phyloP scores from a whole-genome alignment of 2,329 filamentous ascomycete species.

The Cylindrodendrum hubeiense region DNA sequence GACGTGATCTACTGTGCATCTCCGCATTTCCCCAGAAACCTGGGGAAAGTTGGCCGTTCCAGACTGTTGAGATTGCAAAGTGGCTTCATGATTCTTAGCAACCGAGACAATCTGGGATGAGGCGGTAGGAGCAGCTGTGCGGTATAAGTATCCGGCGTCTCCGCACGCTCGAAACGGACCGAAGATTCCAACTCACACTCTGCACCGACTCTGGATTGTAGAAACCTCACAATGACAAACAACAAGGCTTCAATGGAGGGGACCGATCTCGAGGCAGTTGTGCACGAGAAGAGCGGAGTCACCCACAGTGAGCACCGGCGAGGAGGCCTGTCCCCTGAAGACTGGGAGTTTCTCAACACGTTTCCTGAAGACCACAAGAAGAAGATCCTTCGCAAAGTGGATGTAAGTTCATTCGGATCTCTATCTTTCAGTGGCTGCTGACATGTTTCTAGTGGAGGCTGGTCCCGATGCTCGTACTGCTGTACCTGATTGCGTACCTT shows the following conservation, averaged over 20 bases:
- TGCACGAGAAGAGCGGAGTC: constrained; percentile 39
- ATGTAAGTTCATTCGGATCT: constrained; percentile 32
- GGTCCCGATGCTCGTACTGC: constrained; percentile 46
- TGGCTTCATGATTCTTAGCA: not conserved
- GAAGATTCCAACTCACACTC: not conserved
- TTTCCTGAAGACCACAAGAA: constrained; percentile 47
- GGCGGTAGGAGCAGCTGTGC: not conserved
- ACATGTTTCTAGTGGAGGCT: constrained; percentile 36
- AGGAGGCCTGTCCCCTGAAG: constrained; percentile 39
- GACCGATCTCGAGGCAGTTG: constrained; percentile 41
- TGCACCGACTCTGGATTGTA: not conserved
- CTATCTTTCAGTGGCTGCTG: not conserved
- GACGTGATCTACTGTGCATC: not conserved
- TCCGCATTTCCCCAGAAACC: constrained; percentile 19
- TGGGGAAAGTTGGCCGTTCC: constrained; percentile 1
- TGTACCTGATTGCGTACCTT: constrained; percentile 57
- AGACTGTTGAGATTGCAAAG: not conserved
- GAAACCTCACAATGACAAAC: constrained; percentile 24
- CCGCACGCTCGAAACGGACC: not conserved
- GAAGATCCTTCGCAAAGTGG: constrained; percentile 47
- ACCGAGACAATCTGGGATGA: not conserved
- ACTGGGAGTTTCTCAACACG: constrained; percentile 47
- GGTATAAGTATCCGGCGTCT: not conserved
- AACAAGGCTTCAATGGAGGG: constrained; percentile 9
- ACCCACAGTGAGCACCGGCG: constrained; percentile 40